Conservation (phyloP, 2,329 filamentous ascomycete species). For the Orbilia quercus region DNA sequence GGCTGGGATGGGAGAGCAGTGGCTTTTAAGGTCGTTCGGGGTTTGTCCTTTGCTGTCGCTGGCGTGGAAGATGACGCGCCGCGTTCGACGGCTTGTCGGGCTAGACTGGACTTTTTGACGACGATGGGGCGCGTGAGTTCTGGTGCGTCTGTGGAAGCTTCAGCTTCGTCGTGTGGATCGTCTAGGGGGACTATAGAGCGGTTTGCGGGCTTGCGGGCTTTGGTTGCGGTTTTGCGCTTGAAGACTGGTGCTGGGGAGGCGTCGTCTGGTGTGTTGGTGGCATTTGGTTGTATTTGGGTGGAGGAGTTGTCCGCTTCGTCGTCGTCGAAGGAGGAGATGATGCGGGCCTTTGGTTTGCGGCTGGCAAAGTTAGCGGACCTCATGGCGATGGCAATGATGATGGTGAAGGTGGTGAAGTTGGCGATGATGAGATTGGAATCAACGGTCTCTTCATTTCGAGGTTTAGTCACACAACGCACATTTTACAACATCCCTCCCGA, state of each 20-base stretch:
- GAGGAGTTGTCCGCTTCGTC: slow-evolving; percentile 17
- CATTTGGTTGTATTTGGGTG: not conserved
- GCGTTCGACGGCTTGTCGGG: slow-evolving; percentile 42
- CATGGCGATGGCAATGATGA: slow-evolving; percentile 18
- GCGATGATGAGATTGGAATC: slow-evolving; percentile 2
- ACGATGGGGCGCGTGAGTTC: slow-evolving; percentile 37
- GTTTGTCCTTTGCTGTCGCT: slow-evolving; percentile 35
- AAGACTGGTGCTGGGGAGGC: slow-evolving; percentile 36
- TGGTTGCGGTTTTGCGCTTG: slow-evolving; percentile 50
- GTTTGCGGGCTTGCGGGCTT: slow-evolving; percentile 34
- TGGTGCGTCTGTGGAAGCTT: slow-evolving; percentile 10
- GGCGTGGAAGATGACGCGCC: slow-evolving; percentile 19
- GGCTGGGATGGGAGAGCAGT: slow-evolving; percentile 39
- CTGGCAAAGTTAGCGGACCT: slow-evolving; percentile 49
- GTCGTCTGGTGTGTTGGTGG: slow-evolving; percentile 1
- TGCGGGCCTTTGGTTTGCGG: slow-evolving; percentile 50
- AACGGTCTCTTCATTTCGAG: too few species aligned
- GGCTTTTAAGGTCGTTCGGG: slow-evolving; percentile 37
- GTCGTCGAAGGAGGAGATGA: slow-evolving; percentile 48
- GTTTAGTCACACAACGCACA: not conserved
- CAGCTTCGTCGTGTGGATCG: slow-evolving; percentile 35
- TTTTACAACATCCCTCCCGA: not conserved
- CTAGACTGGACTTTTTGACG: slow-evolving; percentile 43
- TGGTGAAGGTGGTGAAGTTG: slow-evolving; percentile 11
- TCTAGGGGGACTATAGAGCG: slow-evolving; percentile 37